Percentiles rank a stretch among this genome's conserved stretches.
Evolutionary conservation across 2,329 filamentous ascomycete genomes (phyloP).

Genomic region (Hypoxylon sp.): DNA sequence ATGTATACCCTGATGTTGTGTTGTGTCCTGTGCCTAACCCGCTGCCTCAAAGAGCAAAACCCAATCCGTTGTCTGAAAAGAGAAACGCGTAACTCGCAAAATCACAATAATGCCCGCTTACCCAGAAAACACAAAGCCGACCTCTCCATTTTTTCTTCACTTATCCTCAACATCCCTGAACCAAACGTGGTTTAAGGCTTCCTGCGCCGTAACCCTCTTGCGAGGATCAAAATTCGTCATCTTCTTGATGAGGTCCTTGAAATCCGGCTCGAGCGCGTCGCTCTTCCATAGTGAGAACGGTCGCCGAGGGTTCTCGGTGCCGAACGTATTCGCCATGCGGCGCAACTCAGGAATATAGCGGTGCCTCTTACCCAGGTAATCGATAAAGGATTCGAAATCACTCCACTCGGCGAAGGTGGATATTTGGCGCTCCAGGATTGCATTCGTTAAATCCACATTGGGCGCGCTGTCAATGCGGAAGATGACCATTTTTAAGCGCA

Average conservation of each 20-base stretch:
- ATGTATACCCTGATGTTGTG: constrained; percentile 7
- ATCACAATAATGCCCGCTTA: constrained; percentile 16
- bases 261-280: constrained; percentile 53
- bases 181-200: constrained; percentile 53
- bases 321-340: constrained; percentile 55
- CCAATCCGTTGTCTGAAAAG: constrained; percentile 17
- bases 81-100: background rate
- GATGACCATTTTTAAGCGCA: constrained; percentile 56
- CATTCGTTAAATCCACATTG: constrained; percentile 53
- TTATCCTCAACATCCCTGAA: constrained; percentile 43
- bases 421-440: constrained; percentile 59
- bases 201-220: constrained; percentile 54
- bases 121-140: constrained; percentile 3
- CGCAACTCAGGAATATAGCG: constrained; percentile 55
- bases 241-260: constrained; percentile 55
- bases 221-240: constrained; percentile 57
- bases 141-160: constrained; percentile 7
- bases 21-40: constrained; percentile 14
- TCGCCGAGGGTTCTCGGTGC: constrained; percentile 54
- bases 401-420: constrained; percentile 60
- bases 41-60: constrained; percentile 4
- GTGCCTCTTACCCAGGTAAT: constrained; percentile 55
- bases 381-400: constrained; percentile 55
- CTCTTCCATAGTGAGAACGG: constrained; percentile 58
- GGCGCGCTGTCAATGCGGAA: constrained; percentile 53